Conservation (phyloP, 768 basidiomycete species). For the Lactarius pseudohatsudake region DNA sequence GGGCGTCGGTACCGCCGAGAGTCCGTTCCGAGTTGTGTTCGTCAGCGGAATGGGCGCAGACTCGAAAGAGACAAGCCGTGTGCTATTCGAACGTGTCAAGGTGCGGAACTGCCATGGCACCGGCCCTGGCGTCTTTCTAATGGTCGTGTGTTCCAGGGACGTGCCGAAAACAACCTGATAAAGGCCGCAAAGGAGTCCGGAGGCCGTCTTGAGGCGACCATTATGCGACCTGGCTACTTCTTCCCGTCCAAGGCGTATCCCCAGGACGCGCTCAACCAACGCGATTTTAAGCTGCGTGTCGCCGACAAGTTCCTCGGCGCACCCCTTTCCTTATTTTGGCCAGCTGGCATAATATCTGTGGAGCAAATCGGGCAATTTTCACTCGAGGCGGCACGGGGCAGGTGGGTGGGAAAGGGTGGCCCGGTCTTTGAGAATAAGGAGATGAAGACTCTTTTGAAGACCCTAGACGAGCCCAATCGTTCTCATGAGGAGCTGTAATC, state of each 20-base stretch:
- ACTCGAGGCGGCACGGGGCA: slow-evolving; percentile 23
- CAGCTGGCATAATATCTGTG: slow-evolving; percentile 12
- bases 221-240: slow-evolving; percentile 29
- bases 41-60: slow-evolving; percentile 35
- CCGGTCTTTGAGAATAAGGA: slow-evolving; percentile 25
- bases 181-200: slow-evolving; percentile 8
- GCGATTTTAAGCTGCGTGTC: slow-evolving; percentile 10
- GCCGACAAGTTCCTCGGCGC: slow-evolving; percentile 15
- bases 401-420: slow-evolving; percentile 17
- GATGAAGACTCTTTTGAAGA: slow-evolving; percentile 21
- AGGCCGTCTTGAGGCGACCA: slow-evolving; percentile 16
- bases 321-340: slow-evolving; percentile 15
- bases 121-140: neutral
- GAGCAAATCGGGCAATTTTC: slow-evolving; percentile 23
- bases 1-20: slow-evolving; percentile 24
- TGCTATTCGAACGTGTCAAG: slow-evolving; percentile 33
- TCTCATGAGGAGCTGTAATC: neutral
- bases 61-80: slow-evolving; percentile 31
- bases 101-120: slow-evolving; percentile 16
- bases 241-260: slow-evolving; percentile 26
- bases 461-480: neutral
- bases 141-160: slow-evolving; percentile 13
- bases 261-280: slow-evolving; percentile 23
- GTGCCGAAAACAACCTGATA: slow-evolving; percentile 27
- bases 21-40: slow-evolving; percentile 34